phyloP scores from a whole-genome alignment of 1,284 basidiomycete genomes.

The Cystobasidium pallidum region DNA sequence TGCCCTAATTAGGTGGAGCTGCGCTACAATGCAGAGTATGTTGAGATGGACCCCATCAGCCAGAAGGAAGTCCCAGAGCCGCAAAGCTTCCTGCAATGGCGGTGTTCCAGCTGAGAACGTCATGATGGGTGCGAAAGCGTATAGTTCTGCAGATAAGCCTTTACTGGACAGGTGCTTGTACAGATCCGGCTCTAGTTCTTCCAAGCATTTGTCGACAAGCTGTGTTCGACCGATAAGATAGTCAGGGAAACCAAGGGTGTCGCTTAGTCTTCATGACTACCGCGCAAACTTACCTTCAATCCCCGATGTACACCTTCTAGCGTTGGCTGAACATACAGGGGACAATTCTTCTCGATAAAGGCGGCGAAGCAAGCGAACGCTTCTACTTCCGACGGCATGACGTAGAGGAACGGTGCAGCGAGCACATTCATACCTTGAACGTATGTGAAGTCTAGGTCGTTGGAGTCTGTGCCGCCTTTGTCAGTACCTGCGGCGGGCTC shows the following conservation, averaged over 20 bases:
- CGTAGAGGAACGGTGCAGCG: conserved; percentile 93
- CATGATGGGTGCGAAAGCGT: conserved; percentile 93
- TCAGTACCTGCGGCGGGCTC: neutral
- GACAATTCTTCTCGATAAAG: conserved; percentile 91
- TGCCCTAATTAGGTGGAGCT: conserved; percentile 83
- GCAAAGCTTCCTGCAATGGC: conserved; percentile 87
- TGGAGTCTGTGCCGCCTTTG: conserved; percentile 34
- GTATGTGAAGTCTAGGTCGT: conserved; percentile 67
- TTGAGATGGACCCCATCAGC: conserved; percentile 96
- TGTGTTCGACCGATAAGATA: too few species aligned
- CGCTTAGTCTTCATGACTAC: neutral
- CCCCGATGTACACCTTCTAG: conserved; percentile 92
- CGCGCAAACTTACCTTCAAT: conserved; percentile 68
- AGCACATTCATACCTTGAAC: conserved; percentile 99
- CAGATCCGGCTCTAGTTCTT: conserved; percentile 84
- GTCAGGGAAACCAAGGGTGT: too few species aligned
- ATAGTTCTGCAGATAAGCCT: conserved; percentile 95
- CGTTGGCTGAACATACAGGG: conserved; percentile 92
- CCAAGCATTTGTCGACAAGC: conserved; percentile 88
- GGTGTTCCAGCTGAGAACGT: conserved; percentile 96
- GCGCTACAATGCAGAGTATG: conserved; percentile 93
- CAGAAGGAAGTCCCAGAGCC: conserved; percentile 95
- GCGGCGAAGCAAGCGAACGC: conserved; percentile 93
- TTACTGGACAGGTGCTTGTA: conserved; percentile 80
- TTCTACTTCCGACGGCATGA: conserved; percentile 92